These are phyloP conservation scores for Pythium vanterpoolii DNA, from an alignment of 352 stramenopile species.

Conservation along the genomic window DNA sequence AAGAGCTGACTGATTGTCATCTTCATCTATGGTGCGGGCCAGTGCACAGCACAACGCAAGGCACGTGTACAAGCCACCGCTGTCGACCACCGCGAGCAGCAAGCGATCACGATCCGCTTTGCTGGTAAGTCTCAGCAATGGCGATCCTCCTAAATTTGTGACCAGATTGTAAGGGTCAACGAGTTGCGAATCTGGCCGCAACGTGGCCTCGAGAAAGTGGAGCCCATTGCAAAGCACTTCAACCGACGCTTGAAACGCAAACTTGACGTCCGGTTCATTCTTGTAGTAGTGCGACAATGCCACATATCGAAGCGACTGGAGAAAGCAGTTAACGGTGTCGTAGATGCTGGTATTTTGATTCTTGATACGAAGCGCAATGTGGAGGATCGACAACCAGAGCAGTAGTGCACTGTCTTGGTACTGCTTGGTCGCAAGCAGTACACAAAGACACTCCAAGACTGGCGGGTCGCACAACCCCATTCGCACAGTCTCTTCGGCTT, in stretches of 20 bases:
- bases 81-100: conserved; percentile 36
- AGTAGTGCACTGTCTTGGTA: conserved; percentile 35
- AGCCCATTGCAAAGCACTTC: conserved; percentile 29
- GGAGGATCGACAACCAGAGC: conserved; percentile 40
- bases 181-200: not conserved
- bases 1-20: not conserved
- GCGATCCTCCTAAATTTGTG: not conserved
- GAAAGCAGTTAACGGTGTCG: conserved; percentile 47
- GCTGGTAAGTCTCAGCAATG: not conserved
- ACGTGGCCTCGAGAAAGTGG: conserved; percentile 18
- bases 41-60: conserved; percentile 42
- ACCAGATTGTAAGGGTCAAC: too few relatives aligned
- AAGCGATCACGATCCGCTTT: conserved; percentile 28
- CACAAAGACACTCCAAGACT: conserved; percentile 47
- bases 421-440: conserved; percentile 27
- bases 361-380: conserved; percentile 30
- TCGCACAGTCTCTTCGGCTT: conserved; percentile 31
- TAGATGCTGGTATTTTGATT: conserved; percentile 36
- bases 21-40: not conserved
- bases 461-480: conserved; percentile 30
- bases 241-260: conserved; percentile 26
- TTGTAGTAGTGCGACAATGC: conserved; percentile 39
- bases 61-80: conserved; percentile 36
- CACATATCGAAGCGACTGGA: conserved; percentile 52
- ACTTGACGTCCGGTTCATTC: conserved; percentile 21